Percentiles rank a stretch among this genome's conserved stretches.
Conservation (phyloP, 2,329 filamentous ascomycete genomes). For the Chaetomium olivaceum region DNA sequence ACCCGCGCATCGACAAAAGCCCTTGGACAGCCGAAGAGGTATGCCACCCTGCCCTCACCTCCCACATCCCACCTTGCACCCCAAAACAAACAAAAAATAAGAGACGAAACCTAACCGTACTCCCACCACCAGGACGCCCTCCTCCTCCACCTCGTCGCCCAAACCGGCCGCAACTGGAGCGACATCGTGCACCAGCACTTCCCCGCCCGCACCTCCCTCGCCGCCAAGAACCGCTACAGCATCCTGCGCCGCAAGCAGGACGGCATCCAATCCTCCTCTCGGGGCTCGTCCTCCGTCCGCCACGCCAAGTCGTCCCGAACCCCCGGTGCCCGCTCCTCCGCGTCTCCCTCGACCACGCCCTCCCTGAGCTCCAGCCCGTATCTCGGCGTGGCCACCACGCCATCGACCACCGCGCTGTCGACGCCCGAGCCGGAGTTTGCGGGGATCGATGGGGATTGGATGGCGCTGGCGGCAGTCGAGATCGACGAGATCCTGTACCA, state of each 20-base stretch:
- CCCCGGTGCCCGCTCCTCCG: background rate
- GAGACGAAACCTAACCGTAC: background rate
- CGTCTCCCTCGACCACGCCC: background rate
- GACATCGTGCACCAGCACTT: slow-evolving; percentile 33
- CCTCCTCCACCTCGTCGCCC: slow-evolving; percentile 29
- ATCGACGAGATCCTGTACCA: slow-evolving; percentile 18
- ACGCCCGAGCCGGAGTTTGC: slow-evolving; percentile 20
- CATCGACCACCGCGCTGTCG: background rate
- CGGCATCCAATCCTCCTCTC: background rate
- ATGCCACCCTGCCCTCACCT: background rate
- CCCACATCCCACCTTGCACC: too few species aligned
- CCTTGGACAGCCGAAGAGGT: slow-evolving; percentile 34
- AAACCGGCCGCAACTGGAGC: slow-evolving; percentile 34
- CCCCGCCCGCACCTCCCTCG: slow-evolving; percentile 33
- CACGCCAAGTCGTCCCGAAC: background rate
- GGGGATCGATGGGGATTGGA: slow-evolving; percentile 2
- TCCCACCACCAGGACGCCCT: slow-evolving; percentile 24
- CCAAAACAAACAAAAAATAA: background rate
- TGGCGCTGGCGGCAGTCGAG: slow-evolving; percentile 9
- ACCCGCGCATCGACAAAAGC: slow-evolving; percentile 34
- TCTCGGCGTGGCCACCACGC: slow-evolving; percentile 6
- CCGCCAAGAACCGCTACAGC: slow-evolving; percentile 34
- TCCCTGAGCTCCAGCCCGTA: slow-evolving; percentile 10
- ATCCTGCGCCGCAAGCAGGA: slow-evolving; percentile 30
- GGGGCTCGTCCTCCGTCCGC: background rate